Base-by-base conservation (phyloP, 192 early-diverging fungal species). In the Phycomyces blakesleeanus region DNA sequence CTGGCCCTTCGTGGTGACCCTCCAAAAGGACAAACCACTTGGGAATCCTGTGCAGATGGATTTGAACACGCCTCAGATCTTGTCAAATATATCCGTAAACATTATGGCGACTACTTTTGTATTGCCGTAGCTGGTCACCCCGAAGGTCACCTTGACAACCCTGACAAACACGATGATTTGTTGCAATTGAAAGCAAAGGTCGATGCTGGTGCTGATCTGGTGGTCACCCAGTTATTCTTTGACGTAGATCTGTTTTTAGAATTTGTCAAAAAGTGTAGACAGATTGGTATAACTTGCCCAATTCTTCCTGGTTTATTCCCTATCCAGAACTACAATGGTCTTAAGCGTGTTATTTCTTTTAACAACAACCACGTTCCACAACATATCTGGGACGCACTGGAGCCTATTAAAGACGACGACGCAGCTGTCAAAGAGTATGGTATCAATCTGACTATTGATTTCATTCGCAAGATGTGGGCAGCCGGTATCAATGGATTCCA, bases 91-190 rank as follows among this genome's bases (percentile, higher is more conserved):
- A 94, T 99, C 59, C 84, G 93, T 21, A 61, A 81, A 38, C 56
- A 87, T 57, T 91, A 97, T 66, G 92, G 91, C 5, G 92, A 96
- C 72, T 91, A 92, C 67, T 99, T 99, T 71, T 91, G 93, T 59
- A 92, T 99, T 55, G 94, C 89, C 57, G 97, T 99, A n/a, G 97
- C 97, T 2, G 96, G 89, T 26, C 95, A 98, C 75, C 94, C 94
- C 16, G 97, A 99, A 76, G 93, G 92, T 24, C 95, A 97, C 79
- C 66, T 85, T 25, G 92, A 95, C 64, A 90, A 88, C 60, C 74
- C 81, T 12, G 83, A 87, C 75, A 78, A 77, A 50, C 84, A 87
- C 27, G 73, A 83, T 11, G 97, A 99, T 64, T 75, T 98, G 37
- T 49, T 65, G 42, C 81, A 85, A 66, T 82, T 99, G 51, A 89